Evolutionary conservation across 1,284 basidiomycete genomes (phyloP).

Genomic region (Ustilago trichophora): DNA sequence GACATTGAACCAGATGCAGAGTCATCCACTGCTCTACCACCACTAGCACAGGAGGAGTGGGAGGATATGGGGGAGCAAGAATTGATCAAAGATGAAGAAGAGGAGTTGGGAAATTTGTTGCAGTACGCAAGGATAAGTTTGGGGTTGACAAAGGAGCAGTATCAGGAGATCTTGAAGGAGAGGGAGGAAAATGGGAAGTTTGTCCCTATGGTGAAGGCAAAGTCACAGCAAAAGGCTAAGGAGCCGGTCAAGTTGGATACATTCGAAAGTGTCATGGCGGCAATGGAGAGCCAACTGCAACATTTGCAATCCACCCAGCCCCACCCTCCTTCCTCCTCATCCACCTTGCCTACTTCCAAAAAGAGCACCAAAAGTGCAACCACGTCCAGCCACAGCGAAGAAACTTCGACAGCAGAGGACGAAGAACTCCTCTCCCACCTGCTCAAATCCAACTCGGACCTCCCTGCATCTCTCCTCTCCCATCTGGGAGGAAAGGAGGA

Average conservation of each 20-base stretch:
- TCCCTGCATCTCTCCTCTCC: constrained; percentile 12
- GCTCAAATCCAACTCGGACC: constrained; percentile 16
- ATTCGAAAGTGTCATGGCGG: constrained; percentile 39
- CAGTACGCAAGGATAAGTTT: constrained; percentile 50
- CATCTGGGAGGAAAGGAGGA: background rate
- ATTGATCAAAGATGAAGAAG: constrained; percentile 32
- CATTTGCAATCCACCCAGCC: background rate
- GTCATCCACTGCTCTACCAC: too few relatives aligned
- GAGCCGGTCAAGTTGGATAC: constrained; percentile 15
- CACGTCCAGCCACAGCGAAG: background rate
- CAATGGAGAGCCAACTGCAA: constrained; percentile 30
- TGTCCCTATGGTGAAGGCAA: constrained; percentile 16
- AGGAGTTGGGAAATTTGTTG: constrained; percentile 41
- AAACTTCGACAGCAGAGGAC: constrained; percentile 22
- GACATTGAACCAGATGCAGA: constrained; percentile 31
- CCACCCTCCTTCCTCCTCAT: background rate
- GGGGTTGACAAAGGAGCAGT: constrained; percentile 47
- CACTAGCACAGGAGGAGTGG: background rate
- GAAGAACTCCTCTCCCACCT: constrained; percentile 30
- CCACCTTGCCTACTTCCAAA: background rate
- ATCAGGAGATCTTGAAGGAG: constrained; percentile 40
- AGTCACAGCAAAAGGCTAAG: background rate
- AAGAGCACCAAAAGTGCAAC: background rate
- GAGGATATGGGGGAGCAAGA: constrained; percentile 9
- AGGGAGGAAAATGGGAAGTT: constrained; percentile 29